Evolutionary conservation across 2,329 filamentous ascomycete genomes (phyloP).

Genomic region (Alternaria alternata): DNA sequence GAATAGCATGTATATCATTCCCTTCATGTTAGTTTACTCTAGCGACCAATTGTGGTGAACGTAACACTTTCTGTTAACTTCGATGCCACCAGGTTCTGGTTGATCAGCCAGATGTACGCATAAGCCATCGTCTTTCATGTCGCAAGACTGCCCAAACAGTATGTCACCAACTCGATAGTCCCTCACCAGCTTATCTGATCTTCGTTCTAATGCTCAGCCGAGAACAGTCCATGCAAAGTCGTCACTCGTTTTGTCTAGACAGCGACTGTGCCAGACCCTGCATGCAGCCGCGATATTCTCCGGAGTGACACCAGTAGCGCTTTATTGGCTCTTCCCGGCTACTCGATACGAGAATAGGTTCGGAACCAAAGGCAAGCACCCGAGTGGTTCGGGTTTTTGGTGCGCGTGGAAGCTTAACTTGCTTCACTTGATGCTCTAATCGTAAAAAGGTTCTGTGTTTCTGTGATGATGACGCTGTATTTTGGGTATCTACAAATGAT

Average conservation of each 20-base stretch:
- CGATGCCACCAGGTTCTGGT: background rate
- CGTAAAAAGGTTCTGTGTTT: background rate
- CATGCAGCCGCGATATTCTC: slow-evolving; percentile 1
- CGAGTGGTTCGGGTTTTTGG: background rate
- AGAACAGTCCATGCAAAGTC: background rate
- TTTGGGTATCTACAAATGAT: background rate
- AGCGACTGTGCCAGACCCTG: background rate
- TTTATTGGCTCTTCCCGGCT: background rate
- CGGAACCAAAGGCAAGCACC: background rate
- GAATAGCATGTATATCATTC: background rate
- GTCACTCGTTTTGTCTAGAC: background rate
- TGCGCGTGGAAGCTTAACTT: background rate
- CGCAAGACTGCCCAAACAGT: background rate
- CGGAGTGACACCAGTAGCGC: background rate
- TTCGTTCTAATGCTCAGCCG: background rate
- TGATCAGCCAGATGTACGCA: background rate
- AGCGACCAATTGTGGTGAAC: background rate
- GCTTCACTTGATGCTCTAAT: background rate
- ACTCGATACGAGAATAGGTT: background rate
- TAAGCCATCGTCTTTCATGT: background rate
- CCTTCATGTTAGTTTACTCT: background rate
- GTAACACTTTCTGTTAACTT: background rate
- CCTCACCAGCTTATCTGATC: background rate
- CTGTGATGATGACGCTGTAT: background rate
- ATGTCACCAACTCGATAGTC: background rate